Conservation (phyloP, 345 rosid species). For the Salix exigua region DNA sequence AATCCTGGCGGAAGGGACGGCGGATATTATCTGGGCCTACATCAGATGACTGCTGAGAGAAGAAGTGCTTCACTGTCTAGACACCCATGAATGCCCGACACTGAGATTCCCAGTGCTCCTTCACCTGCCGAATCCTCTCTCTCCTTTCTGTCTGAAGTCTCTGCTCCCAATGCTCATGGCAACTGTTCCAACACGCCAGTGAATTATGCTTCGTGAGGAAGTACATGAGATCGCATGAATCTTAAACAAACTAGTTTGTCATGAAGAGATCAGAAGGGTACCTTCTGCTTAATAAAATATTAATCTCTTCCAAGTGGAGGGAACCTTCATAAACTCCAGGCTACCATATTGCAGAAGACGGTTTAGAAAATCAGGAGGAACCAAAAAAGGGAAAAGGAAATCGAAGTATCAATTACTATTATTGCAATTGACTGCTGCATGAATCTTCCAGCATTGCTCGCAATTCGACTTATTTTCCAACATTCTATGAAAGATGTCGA, state of each 20-base stretch:
- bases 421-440: background rate
- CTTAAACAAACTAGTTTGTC: background rate
- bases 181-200: slow-evolving; percentile 40
- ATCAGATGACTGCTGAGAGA: background rate
- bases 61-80: slow-evolving; percentile 9
- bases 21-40: background rate
- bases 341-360: slow-evolving; percentile 26
- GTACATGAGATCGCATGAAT: background rate
- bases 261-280: slow-evolving; percentile 11
- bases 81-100: slow-evolving; percentile 65
- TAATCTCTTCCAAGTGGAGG: slow-evolving; percentile 83
- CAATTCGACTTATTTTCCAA: background rate
- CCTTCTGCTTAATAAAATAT: slow-evolving; percentile 63
- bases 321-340: slow-evolving; percentile 59
- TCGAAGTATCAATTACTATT: background rate
- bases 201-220: background rate
- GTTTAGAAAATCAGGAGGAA: background rate
- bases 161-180: slow-evolving; percentile 67
- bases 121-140: slow-evolving; percentile 65
- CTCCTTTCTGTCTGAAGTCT: slow-evolving; percentile 61
- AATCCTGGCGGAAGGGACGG: background rate
- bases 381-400: background rate
- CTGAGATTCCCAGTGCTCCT: slow-evolving; percentile 81
- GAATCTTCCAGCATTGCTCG: background rate
- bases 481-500: background rate